Conservation (phyloP, 2,329 filamentous ascomycete genomes). For the Sclerotinia subarctica region DNA sequence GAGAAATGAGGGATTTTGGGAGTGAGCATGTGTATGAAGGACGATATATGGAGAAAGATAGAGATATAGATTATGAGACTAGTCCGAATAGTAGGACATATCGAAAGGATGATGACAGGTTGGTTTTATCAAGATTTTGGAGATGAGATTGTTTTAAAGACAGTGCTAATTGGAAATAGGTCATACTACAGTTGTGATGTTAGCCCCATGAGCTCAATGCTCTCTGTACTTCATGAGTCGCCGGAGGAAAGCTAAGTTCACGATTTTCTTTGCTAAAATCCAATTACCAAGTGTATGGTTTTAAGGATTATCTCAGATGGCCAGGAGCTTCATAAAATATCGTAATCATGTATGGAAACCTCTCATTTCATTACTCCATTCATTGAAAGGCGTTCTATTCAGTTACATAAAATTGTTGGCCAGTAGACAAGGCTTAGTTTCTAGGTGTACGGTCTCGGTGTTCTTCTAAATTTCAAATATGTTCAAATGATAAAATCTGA, state of each 20-base stretch:
- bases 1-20: constrained; percentile 8
- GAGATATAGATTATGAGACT: constrained; percentile 8
- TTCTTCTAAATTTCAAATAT: no score
- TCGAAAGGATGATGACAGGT: not conserved
- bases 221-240: constrained; percentile 14
- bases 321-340: not conserved
- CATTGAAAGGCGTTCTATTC: no score
- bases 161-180: not conserved
- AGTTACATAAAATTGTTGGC: no score
- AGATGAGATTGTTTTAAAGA: not conserved
- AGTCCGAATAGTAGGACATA: not conserved
- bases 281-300: not conserved
- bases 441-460: no score
- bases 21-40: not conserved
- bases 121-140: not conserved
- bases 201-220: constrained; percentile 15
- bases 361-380: no score
- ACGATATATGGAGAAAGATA: not conserved
- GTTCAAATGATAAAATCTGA: no score
- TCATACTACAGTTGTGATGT: constrained; percentile 13
- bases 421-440: no score
- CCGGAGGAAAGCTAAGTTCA: constrained; percentile 11
- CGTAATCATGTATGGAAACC: no score
- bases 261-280: not conserved
- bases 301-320: not conserved